Percentiles rank a stretch among this genome's conserved stretches.
phyloP scores from a whole-genome alignment of 805 yeast genomes.

The Candida easanensis region DNA sequence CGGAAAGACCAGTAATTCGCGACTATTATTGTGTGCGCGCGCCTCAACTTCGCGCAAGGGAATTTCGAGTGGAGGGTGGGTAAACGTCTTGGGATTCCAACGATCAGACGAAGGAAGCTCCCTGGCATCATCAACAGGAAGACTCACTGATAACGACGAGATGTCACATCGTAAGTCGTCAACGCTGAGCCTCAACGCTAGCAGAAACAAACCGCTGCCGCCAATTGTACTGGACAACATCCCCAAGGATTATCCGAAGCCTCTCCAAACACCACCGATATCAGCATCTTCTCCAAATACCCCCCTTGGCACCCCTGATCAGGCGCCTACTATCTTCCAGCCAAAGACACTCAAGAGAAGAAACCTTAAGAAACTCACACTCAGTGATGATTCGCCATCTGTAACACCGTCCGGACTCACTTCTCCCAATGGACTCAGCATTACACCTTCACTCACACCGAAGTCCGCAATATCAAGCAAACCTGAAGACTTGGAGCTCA shows the following conservation, averaged over 20 bases:
- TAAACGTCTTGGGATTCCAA: neutral
- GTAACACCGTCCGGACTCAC: neutral
- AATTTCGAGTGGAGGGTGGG: neutral
- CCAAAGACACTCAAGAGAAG: conserved; percentile 51
- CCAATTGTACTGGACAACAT: conserved; percentile 22
- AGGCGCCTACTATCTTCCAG: conserved; percentile 27
- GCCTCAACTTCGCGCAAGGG: neutral
- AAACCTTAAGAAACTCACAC: conserved; percentile 55
- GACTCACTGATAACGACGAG: neutral
- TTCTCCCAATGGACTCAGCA: conserved; percentile 1
- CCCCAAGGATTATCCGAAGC: conserved; percentile 3
- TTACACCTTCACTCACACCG: conserved; percentile 21
- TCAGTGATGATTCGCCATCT: conserved; percentile 25
- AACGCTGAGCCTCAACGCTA: conserved; percentile 24
- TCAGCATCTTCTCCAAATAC: neutral
- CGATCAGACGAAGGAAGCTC: neutral
- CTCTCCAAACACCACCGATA: conserved; percentile 9
- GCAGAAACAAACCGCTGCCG: conserved; percentile 29
- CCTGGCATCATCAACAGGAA: neutral
- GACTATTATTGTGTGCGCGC: neutral
- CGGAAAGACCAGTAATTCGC: too few relatives aligned
- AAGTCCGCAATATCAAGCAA: conserved; percentile 32
- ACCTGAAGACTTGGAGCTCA: conserved; percentile 32
- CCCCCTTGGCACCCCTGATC: neutral
- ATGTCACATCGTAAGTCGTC: conserved; percentile 25